Evolutionary conservation across 306 rosid species (phyloP), one percentile per base, ranked within the genome.

Genomic region (Albizia julibrissin): DNA sequence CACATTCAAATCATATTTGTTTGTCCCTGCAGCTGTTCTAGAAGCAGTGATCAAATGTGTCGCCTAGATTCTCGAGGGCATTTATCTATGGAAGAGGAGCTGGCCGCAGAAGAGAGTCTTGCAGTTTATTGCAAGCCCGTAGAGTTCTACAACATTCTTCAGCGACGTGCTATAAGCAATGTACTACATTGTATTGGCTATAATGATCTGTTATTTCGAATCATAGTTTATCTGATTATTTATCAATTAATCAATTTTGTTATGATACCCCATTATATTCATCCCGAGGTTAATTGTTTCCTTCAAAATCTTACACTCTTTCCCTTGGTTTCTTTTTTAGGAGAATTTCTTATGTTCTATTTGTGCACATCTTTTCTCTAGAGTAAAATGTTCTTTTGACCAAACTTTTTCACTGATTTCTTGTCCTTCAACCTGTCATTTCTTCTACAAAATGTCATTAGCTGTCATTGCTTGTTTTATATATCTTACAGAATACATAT

Each of bases 101-200:
- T 66, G 49, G 93, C 80, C 59, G 94, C 97, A 19, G 92, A 89
- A 83, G 89, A 88, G 80, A 92, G 91, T 86, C 83, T 95, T 44
- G 71, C 93, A n/a, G 22, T 79, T 68, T 93, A 89, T 85, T 93
- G 98, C 94, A 79, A 88, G 89, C 98, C 97, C 26, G 87, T 92
- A 33, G 98, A 92, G 82, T 77, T 93, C 47, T 95, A 95, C 91
- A 93, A 95, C 91, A 76, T 80, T 69, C 84, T 95, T 80, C 91
- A 65, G 62, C 87, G 84, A 43, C 98, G 94, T 3, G 88, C 90
- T 43, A 75, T 58, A 26, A 49, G 85, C 84, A 80, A 84, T 34
- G 98, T 95, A 88, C 75, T 43, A 22, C 58, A 42, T 75, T 78
- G 59, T 43, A 39, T 76, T 75, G 26, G 43, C 61, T 79, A 42